Conservation (phyloP, 495 filamentous ascomycete species). For the Penicillium nucicola region DNA sequence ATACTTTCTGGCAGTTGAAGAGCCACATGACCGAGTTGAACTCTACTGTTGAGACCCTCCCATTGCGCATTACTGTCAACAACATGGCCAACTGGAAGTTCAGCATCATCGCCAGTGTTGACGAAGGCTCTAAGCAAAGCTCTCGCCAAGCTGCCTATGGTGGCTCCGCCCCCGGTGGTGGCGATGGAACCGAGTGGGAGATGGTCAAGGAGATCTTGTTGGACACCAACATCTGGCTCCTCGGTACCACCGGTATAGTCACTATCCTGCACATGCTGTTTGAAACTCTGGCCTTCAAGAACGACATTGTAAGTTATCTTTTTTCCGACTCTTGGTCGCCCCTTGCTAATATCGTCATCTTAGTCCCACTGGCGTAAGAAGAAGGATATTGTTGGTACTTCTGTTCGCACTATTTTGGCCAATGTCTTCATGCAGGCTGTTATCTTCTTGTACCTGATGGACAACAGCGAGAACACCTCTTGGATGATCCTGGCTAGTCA, state of each 20-base stretch:
- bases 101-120: conserved; percentile 74
- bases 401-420: conserved; percentile 90
- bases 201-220: conserved; percentile 92
- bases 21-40: conserved; percentile 90
- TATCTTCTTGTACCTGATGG: conserved; percentile 97
- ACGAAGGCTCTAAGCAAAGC: conserved; percentile 80
- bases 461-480: conserved; percentile 94
- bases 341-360: conserved; percentile 16
- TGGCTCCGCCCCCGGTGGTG: conserved; percentile 58
- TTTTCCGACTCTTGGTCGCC: not conserved
- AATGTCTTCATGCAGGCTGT: conserved; percentile 97
- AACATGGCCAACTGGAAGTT: conserved; percentile 92
- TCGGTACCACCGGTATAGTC: conserved; percentile 79
- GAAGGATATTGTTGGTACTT: conserved; percentile 97
- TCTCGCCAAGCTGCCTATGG: conserved; percentile 68
- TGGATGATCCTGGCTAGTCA: conserved; percentile 98
- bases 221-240: conserved; percentile 89
- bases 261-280: conserved; percentile 91
- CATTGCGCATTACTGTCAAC: conserved; percentile 78
- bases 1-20: conserved; percentile 95
- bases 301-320: conserved; percentile 66
- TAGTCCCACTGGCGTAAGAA: conserved; percentile 94
- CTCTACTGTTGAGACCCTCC: conserved; percentile 79
- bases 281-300: conserved; percentile 94
- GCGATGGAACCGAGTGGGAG: conserved; percentile 84